Evolutionary conservation across 257 asterid genomes (phyloP), one percentile per base, ranked within the genome.

Genomic region (Vinca minor): DNA sequence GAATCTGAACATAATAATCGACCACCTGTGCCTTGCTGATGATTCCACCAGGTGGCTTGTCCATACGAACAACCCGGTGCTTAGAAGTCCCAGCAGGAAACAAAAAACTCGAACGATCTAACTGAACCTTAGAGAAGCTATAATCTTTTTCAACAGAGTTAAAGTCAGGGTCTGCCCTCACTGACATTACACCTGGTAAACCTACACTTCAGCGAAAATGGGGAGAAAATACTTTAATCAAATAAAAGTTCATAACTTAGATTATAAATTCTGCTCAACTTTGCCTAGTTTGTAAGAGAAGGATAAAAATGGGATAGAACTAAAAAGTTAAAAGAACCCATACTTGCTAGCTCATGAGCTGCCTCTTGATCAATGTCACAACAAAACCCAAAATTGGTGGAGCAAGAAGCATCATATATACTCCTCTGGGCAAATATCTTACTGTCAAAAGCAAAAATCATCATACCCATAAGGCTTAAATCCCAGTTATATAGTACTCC

Each of bases 361-460:
- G 68, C 68, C 64, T 76, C 84, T 44, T 73, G 77, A 75, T 87
- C 93, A 78, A 92, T 78, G 64, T 85, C 95, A 66, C 96, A 92
- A 83, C 95, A 92, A 76, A 92, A 92, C 64, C 96, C 96, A 71
- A 82, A 82, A 72, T 75, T 74, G 23, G 78, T 63, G 48, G 74
- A 63, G 63, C 75, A 82, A 13, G 96, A 89, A 75, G 84, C 95
- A 80, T 87, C 84, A 77, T 89, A 89, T 47, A 89, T 84, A 68
- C 97, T 78, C 86, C 71, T 84, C 76, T 89, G 96, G 65, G 98
- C 95, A 77, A 82, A 91, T 78, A 68, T 72, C 81, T 84, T 78
- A 74, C 96, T 92, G 84, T 46, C 26, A 46, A 70, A 56, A 17
- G 0, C 13, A 14, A 15, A 55, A 31, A 56, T 17, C 18, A 12